These are phyloP conservation scores for Zygosaccharomyces rouxii DNA, from an alignment of 805 yeast genomes.

Conservation along the genomic window DNA sequence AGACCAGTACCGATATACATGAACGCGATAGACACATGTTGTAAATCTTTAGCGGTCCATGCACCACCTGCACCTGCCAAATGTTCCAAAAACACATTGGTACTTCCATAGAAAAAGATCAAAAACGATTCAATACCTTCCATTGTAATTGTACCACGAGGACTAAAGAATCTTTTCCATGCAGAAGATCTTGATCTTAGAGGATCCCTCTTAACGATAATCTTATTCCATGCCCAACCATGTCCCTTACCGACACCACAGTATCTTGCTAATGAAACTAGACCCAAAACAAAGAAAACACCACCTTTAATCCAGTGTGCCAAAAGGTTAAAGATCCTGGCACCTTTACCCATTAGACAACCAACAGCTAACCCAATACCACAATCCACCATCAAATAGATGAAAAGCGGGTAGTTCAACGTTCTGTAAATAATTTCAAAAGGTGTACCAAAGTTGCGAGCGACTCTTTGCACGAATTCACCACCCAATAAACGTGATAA, in stretches of 20 bases:
- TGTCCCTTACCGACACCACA: slow-evolving; percentile 70
- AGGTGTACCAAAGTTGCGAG: slow-evolving; percentile 22
- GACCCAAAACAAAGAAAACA: slow-evolving; percentile 72
- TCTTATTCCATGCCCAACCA: slow-evolving; percentile 91
- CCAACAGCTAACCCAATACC: slow-evolving; percentile 58
- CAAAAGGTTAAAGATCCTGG: slow-evolving; percentile 66
- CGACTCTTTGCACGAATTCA: slow-evolving; percentile 21
- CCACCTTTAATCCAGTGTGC: slow-evolving; percentile 98
- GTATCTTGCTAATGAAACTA: slow-evolving; percentile 78
- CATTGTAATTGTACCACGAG: slow-evolving; percentile 60
- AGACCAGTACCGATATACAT: slow-evolving; percentile 89
- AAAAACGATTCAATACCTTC: slow-evolving; percentile 77
- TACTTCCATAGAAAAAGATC: slow-evolving; percentile 81
- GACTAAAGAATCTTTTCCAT: slow-evolving; percentile 20
- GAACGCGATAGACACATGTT: slow-evolving; percentile 86
- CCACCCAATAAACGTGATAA: slow-evolving; percentile 37
- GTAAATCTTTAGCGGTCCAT: slow-evolving; percentile 88
- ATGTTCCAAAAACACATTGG: slow-evolving; percentile 89
- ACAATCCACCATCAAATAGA: slow-evolving; percentile 54
- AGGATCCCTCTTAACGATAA: slow-evolving; percentile 28
- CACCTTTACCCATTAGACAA: slow-evolving; percentile 62
- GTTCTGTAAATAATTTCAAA: slow-evolving; percentile 41
- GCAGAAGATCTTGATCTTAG: not conserved
- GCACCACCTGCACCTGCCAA: slow-evolving; percentile 70
- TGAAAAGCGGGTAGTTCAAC: slow-evolving; percentile 62